phyloP scores from a whole-genome alignment of 306 rosid genomes.

The Vigna mungo region DNA sequence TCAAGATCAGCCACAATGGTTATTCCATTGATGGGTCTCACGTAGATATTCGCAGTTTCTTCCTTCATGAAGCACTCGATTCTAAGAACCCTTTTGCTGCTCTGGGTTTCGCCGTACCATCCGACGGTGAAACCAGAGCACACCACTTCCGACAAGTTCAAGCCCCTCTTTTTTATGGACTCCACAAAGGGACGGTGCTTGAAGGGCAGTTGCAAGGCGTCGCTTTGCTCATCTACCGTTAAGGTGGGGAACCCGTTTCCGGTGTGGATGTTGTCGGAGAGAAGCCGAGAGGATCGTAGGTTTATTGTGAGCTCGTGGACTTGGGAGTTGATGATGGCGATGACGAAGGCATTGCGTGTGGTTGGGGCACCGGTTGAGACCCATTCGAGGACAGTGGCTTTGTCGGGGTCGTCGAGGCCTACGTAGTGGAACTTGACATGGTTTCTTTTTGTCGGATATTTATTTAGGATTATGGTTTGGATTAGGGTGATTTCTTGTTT shows the following conservation, averaged over 20 bases:
- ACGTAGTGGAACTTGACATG: constrained; percentile 43
- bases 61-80: constrained; percentile 43
- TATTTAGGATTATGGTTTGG: constrained; percentile 34
- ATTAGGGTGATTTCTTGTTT: constrained; percentile 30
- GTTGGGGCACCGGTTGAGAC: neutral
- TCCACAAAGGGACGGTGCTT: constrained; percentile 38
- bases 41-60: constrained; percentile 30
- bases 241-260: constrained; percentile 40
- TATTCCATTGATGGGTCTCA: constrained; percentile 50
- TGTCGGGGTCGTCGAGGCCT: constrained; percentile 48
- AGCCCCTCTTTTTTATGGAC: constrained; percentile 38
- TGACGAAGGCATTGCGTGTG: constrained; percentile 39
- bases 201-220: constrained; percentile 28
- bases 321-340: constrained; percentile 3
- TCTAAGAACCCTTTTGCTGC: constrained; percentile 31
- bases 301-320: constrained; percentile 23
- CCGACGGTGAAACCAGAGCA: constrained; percentile 30
- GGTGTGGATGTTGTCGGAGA: constrained; percentile 1
- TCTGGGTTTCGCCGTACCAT: constrained; percentile 41
- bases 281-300: neutral
- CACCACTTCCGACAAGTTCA: constrained; percentile 48
- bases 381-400: constrained; percentile 21
- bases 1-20: constrained; percentile 41
- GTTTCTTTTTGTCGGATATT: neutral
- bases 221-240: neutral